These are phyloP conservation scores for Saksenaea oblongispora DNA, from an alignment of 371 early-diverging fungal species.

Conservation along the genomic window DNA sequence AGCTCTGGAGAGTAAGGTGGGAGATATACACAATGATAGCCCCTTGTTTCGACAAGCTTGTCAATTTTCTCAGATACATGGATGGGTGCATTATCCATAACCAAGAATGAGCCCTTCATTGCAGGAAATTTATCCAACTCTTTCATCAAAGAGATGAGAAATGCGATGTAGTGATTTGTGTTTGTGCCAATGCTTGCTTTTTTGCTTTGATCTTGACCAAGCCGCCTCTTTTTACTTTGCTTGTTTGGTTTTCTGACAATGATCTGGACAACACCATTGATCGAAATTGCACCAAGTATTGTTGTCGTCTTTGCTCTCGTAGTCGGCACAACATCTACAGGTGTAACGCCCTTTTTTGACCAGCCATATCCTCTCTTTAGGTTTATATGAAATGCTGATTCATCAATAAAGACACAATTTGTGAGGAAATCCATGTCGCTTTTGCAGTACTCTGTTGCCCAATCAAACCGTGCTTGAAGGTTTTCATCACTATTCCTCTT, in stretches of 20 bases:
- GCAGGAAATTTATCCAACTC: background rate
- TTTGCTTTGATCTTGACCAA: background rate
- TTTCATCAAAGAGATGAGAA: background rate
- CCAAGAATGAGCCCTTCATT: background rate
- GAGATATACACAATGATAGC: slow-evolving; percentile 8
- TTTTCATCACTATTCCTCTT: background rate
- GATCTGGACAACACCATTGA: slow-evolving; percentile 6
- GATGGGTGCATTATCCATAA: slow-evolving; percentile 14
- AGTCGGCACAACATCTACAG: slow-evolving; percentile 2
- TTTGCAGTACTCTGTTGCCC: background rate
- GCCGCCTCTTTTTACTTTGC: background rate
- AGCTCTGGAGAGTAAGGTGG: slow-evolving; percentile 19
- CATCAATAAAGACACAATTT: slow-evolving; percentile 8
- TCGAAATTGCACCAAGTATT: slow-evolving; percentile 1
- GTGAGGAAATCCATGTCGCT: slow-evolving; percentile 1
- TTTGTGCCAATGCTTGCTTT: background rate
- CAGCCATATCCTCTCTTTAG: slow-evolving; percentile 6
- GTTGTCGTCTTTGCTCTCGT: slow-evolving; percentile 4
- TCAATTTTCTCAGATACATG: slow-evolving; percentile 7
- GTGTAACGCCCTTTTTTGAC: slow-evolving; percentile 9
- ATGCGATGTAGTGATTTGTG: background rate
- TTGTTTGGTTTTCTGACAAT: slow-evolving; percentile 6
- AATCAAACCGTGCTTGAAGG: background rate
- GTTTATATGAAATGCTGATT: slow-evolving; percentile 10
- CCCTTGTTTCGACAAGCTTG: slow-evolving; percentile 3